Percentiles rank a stretch among this genome's conserved stretches.
Conservation (phyloP, 495 filamentous ascomycete species). For the Xylaria cubensis region DNA sequence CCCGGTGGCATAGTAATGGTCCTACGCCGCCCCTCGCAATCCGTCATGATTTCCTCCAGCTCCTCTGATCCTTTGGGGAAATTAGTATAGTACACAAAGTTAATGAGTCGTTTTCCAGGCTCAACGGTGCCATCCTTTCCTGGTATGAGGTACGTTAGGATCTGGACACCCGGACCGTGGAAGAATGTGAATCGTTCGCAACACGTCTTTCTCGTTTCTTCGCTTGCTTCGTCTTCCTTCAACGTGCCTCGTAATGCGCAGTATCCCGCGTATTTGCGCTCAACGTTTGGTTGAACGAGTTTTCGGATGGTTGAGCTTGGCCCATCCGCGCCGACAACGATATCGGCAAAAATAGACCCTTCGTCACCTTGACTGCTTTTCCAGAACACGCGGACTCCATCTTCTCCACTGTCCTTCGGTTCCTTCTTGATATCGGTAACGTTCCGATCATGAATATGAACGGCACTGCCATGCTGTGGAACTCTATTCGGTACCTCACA, state of each 20-base stretch:
- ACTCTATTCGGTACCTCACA: constrained; percentile 45
- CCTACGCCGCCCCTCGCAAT: constrained; percentile 52
- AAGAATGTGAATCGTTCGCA: constrained; percentile 52
- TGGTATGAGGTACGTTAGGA: constrained; percentile 61
- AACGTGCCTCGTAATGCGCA: constrained; percentile 62
- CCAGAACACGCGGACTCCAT: constrained; percentile 48
- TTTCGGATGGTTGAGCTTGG: constrained; percentile 59
- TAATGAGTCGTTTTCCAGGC: constrained; percentile 56
- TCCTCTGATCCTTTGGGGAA: constrained; percentile 53
- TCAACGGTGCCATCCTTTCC: constrained; percentile 55
- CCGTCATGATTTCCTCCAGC: constrained; percentile 60
- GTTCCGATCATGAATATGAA: constrained; percentile 53
- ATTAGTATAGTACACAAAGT: constrained; percentile 66
- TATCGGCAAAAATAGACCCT: constrained; percentile 48
- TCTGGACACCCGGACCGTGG: constrained; percentile 51
- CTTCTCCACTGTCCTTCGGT: constrained; percentile 25
- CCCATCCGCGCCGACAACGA: constrained; percentile 63
- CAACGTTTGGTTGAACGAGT: constrained; percentile 51
- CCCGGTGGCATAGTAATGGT: constrained; percentile 59
- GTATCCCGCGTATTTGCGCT: constrained; percentile 63
- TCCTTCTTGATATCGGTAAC: constrained; percentile 52
- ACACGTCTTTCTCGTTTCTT: constrained; percentile 33
- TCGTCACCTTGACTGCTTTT: constrained; percentile 44
- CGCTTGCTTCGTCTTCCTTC: constrained; percentile 46
- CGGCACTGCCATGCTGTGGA: constrained; percentile 48